Evolutionary conservation across 768 basidiomycete species (phyloP).

Genomic region (Rhizopogon vulgaris): DNA sequence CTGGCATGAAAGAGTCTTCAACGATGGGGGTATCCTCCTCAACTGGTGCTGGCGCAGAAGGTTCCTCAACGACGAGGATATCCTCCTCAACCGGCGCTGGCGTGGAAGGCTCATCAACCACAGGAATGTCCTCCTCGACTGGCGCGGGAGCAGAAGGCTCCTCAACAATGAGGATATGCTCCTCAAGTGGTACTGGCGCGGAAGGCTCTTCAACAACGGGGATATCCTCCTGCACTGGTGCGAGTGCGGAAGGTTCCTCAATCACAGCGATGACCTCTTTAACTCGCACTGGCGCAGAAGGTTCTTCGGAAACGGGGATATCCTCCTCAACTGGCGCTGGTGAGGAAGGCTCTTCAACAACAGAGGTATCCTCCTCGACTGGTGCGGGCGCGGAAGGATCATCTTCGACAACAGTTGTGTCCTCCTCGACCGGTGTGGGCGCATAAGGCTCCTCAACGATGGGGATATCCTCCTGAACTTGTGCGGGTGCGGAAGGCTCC

Average conservation of each 20-base stretch:
- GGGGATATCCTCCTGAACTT: neutral
- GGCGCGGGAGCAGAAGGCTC: neutral
- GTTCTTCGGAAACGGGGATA: neutral
- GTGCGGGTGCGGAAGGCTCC: neutral
- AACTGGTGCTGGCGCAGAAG: neutral
- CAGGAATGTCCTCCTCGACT: neutral
- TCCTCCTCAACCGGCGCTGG: conserved; percentile 4
- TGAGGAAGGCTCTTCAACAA: too few species aligned
- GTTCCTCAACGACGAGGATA: neutral
- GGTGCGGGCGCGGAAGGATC: neutral
- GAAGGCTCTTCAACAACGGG: too few species aligned
- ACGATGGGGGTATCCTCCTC: neutral
- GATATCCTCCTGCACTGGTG: too few species aligned
- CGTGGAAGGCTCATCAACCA: neutral
- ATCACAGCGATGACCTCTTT: neutral
- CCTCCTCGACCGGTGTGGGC: neutral
- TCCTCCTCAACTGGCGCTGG: too few species aligned
- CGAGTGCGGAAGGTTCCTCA: too few species aligned
- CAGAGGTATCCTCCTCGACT: neutral
- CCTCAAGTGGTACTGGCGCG: neutral
- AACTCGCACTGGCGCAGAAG: neutral
- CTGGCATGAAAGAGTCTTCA: neutral
- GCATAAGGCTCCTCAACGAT: neutral
- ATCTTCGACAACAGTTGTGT: neutral
- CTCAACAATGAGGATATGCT: neutral